These are phyloP conservation scores for Ustilago sp. DNA, from an alignment of 1,284 basidiomycete genomes.

Conservation along the genomic window DNA sequence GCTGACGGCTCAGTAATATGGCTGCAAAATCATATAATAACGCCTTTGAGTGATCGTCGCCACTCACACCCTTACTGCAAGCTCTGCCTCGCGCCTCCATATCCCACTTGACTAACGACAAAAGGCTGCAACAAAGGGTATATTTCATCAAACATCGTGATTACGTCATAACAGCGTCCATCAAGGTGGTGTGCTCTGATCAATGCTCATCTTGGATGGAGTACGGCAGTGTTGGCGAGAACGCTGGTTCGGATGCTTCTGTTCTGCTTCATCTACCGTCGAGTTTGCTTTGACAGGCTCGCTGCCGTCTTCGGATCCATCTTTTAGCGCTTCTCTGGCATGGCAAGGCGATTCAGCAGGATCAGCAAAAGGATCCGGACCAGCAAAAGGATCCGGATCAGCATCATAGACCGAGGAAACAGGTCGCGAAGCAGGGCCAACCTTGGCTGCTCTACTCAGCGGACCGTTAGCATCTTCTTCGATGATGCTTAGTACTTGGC, in stretches of 20 bases:
- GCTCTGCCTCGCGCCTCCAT: neutral
- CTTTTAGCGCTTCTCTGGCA: neutral
- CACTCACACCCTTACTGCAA: no score
- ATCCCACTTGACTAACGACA: neutral
- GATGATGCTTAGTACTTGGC: constrained; percentile 54
- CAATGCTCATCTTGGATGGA: constrained; percentile 32
- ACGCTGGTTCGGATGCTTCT: neutral
- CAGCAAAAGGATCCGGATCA: constrained; percentile 39
- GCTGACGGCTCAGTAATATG: neutral
- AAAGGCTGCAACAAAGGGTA: neutral
- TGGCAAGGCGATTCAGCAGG: neutral
- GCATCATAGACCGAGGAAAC: constrained; percentile 33
- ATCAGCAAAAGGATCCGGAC: constrained; percentile 37
- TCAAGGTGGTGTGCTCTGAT: constrained; percentile 4
- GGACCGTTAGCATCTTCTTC: constrained; percentile 42
- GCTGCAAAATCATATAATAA: neutral
- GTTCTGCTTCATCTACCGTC: neutral
- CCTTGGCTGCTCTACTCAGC: constrained; percentile 16
- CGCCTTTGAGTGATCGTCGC: neutral
- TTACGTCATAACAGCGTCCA: constrained; percentile 13
- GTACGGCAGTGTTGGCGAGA: constrained; percentile 25
- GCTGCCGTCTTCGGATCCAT: neutral
- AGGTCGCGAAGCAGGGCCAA: constrained; percentile 22
- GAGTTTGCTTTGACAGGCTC: neutral
- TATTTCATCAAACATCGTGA: constrained; percentile 5